phyloP scores from a whole-genome alignment of 78 protist genomes.

The Dictyostelium citrinum region DNA sequence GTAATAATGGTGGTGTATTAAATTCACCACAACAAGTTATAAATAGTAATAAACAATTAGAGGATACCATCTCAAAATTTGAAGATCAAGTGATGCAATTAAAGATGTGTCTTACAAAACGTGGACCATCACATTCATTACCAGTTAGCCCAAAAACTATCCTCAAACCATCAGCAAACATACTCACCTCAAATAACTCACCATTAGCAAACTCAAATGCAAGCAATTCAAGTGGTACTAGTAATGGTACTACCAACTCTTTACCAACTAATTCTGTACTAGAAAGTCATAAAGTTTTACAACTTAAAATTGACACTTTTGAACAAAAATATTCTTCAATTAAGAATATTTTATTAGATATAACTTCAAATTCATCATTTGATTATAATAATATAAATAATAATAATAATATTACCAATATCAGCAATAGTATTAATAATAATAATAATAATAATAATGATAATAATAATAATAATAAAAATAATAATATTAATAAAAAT shows the following conservation, averaged over 20 bases:
- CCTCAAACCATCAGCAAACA: neutral
- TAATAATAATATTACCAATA: neutral
- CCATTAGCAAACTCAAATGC: neutral
- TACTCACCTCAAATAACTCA: neutral
- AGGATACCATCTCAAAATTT: constrained; percentile 44
- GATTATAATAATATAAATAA: neutral
- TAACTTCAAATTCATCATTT: constrained; percentile 9
- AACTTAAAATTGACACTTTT: constrained; percentile 33
- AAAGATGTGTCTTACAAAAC: constrained; percentile 18
- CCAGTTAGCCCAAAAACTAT: neutral
- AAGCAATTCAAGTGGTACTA: neutral
- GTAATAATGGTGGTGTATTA: neutral
- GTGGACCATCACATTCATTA: neutral
- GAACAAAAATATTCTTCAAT: constrained; percentile 62
- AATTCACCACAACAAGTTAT: neutral
- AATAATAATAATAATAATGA: neutral
- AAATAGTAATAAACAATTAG: constrained; percentile 8
- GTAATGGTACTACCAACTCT: neutral
- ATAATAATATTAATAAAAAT: neutral
- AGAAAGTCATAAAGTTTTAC: neutral
- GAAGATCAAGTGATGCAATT: constrained; percentile 54
- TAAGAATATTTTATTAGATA: constrained; percentile 40
- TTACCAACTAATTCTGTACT: neutral
- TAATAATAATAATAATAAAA: neutral
- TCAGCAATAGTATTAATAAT: neutral